Evolutionary conservation across 2,329 filamentous ascomycete species (phyloP), one percentile per base, ranked within the genome.

Genomic region (Pezicula neosporulosa): DNA sequence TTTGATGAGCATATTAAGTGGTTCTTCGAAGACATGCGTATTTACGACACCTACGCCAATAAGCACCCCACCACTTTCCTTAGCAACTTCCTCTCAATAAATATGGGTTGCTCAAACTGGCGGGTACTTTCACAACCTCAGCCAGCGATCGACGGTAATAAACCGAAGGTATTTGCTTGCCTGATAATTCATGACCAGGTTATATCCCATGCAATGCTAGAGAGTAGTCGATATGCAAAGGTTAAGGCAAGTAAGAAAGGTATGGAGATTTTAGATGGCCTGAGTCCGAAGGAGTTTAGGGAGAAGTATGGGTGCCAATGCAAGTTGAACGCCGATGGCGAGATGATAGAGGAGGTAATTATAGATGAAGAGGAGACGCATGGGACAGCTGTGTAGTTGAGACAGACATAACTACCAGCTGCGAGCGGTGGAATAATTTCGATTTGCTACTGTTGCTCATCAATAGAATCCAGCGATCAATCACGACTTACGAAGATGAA

Each of bases 1-100:
- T 97, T 96, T 69, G 70, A 82, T n/a, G 66, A 62, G 13, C 83
- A 92, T 56, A 80, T 97, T 50, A 77, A 79, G 51, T 85, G 83
- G 3, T 96, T 85, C 71, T 97, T 97, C 66, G 75, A 80, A 47
- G 87, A 97, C 68, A 96, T 97, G 85, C 74, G 77, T 3, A 78
- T 94, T 37, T 97, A 96, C 68, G 91, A 97, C 67, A 82, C 82
- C 0, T 97, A 89, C 66, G 91, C 90, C 2, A 90, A 87, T 61
- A 88, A 88, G 33, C 92, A 97, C 60, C 93, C 93, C 0, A 86
- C 89, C 4, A 96, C 89, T 0, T 82, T 81, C 39, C 76, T 96
- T 0, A 74, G 82, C 38, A 82, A 82, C 42, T 74, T 82, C 54
- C 73, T 97, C 53, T 74, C 80, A 8, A 74, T 77, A 10, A 76